Conservation (phyloP, 108 stramenopile species). For the Epipyxis sp. region DNA sequence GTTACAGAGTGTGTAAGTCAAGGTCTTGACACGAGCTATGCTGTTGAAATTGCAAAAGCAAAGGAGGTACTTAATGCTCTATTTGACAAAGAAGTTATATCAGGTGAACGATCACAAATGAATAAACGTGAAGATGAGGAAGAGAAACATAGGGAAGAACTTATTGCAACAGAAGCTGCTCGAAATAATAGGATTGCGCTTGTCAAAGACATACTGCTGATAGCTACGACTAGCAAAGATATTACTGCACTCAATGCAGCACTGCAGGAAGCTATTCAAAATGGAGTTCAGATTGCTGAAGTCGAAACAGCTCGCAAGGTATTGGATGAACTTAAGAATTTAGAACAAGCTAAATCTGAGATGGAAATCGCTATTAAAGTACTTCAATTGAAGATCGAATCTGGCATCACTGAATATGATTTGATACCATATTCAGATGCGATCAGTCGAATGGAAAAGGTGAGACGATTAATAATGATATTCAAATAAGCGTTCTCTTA, state of each 20-base stretch:
- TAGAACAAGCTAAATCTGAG: constrained; percentile 24
- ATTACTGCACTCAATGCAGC: not conserved
- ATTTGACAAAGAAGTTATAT: no score
- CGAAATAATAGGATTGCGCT: not conserved
- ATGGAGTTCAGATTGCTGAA: constrained; percentile 26
- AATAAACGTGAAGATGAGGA: constrained; percentile 18
- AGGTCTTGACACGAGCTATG: constrained; percentile 39
- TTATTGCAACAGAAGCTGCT: not conserved
- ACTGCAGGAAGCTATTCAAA: constrained; percentile 35
- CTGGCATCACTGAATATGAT: constrained; percentile 40
- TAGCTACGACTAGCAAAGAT: constrained; percentile 2
- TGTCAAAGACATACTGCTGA: constrained; percentile 6
- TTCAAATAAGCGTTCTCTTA: no score
- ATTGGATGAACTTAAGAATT: not conserved
- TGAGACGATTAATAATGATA: no score
- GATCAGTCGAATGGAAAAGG: constrained; percentile 13
- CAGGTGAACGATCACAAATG: no score
- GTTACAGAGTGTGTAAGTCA: no score
- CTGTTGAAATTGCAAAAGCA: constrained; percentile 38
- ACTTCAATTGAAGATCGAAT: constrained; percentile 38
- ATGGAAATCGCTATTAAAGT: not conserved
- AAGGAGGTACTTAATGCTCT: no score
- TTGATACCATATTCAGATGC: constrained; percentile 22
- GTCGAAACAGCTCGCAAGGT: constrained; percentile 1
- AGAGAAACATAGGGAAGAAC: not conserved